phyloP scores from a whole-genome alignment of 768 basidiomycete species.

The Mycena polygramma region DNA sequence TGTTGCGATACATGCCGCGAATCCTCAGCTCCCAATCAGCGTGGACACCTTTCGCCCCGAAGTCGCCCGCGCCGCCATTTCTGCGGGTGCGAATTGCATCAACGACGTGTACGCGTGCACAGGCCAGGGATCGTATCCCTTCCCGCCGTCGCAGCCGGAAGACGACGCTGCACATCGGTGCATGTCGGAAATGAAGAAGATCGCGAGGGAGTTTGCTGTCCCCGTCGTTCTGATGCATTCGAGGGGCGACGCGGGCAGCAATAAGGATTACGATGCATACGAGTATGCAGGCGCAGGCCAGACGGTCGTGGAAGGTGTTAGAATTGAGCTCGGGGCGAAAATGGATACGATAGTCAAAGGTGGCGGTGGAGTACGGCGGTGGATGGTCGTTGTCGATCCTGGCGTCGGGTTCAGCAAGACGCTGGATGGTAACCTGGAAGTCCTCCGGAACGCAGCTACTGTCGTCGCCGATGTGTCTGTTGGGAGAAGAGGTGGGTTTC shows the following conservation, averaged over 20 bases:
- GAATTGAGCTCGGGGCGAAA: conserved; percentile 77
- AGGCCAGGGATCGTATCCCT: conserved; percentile 64
- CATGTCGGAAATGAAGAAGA: conserved; percentile 71
- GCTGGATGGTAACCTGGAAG: conserved; percentile 76
- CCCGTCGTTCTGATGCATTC: conserved; percentile 97
- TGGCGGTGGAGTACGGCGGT: conserved; percentile 80
- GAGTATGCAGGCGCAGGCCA: conserved; percentile 52
- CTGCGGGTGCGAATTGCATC: conserved; percentile 91
- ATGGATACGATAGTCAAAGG: conserved; percentile 76
- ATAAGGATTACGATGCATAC: conserved; percentile 75
- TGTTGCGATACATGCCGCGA: conserved; percentile 61
- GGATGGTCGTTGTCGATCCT: conserved; percentile 93
- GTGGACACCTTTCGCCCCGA: conserved; percentile 90
- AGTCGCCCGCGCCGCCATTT: conserved; percentile 81
- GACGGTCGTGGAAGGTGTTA: conserved; percentile 75
- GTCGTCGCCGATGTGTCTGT: conserved; percentile 59
- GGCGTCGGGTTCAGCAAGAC: conserved; percentile 96
- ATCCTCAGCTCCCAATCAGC: conserved; percentile 68
- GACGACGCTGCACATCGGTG: conserved; percentile 53
- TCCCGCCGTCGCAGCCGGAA: conserved; percentile 13
- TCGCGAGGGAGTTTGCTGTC: conserved; percentile 78
- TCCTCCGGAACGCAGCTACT: conserved; percentile 68
- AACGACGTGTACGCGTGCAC: conserved; percentile 92
- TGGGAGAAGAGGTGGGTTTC: conserved; percentile 45
- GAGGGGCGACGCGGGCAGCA: conserved; percentile 81